Percentiles rank a stretch among this genome's conserved stretches.
phyloP scores from a whole-genome alignment of 1,284 basidiomycete species.

The Fomitopsis schrenkii region DNA sequence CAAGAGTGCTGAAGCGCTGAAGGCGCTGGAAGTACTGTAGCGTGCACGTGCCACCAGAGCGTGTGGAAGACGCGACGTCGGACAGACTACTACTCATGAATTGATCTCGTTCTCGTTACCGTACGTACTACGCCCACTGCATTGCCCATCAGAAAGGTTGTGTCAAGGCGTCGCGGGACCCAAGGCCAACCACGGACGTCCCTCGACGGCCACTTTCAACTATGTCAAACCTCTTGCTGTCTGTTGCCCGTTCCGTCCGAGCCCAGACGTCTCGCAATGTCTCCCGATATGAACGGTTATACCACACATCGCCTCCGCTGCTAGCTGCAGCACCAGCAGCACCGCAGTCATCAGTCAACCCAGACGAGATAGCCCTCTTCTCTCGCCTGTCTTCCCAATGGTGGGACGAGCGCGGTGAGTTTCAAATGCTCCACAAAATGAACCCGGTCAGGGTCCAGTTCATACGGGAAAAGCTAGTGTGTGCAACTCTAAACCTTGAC shows the following conservation, averaged over 20 bases:
- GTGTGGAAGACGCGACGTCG: no score
- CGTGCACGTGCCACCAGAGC: no score
- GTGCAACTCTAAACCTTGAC: not conserved
- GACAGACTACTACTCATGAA: no score
- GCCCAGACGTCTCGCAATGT: not conserved
- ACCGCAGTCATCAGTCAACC: constrained; percentile 47
- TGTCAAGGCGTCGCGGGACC: no score
- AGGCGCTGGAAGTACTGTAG: no score
- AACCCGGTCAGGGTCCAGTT: constrained; percentile 90
- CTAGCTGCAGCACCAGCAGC: not conserved
- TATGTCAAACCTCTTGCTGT: not conserved
- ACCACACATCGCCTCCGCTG: not conserved
- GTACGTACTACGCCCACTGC: no score
- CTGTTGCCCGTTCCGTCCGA: not conserved
- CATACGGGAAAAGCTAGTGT: constrained; percentile 71
- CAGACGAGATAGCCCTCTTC: constrained; percentile 88
- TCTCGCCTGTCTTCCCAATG: constrained; percentile 88
- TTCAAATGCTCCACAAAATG: constrained; percentile 90
- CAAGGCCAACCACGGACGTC: no score
- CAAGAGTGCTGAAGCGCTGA: no score
- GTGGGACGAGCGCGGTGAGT: constrained; percentile 97
- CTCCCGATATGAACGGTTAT: not conserved
- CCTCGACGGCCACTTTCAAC: no score
- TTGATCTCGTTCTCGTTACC: no score
- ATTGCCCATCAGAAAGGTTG: no score